A percentile compares a stretch with the other conserved stretches of the same genome.
These are phyloP conservation scores for Pelargonium cotyledonis DNA, from an alignment of 441 rosid species.

Conservation along the genomic window DNA sequence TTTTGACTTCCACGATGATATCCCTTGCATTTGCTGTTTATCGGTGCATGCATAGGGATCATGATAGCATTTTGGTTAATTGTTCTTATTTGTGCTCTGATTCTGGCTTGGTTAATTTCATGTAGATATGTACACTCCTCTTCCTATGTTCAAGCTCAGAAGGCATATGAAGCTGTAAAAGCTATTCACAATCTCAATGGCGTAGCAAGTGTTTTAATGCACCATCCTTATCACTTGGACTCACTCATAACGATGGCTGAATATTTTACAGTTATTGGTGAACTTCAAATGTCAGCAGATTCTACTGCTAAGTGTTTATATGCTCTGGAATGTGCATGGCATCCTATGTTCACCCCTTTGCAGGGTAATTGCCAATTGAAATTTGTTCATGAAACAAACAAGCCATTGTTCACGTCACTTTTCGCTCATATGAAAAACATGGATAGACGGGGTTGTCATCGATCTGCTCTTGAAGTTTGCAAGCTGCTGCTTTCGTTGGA, in stretches of 20 bases:
- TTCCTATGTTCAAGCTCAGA: constrained; percentile 65
- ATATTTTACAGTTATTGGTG: constrained; percentile 72
- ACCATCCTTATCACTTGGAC: constrained; percentile 77
- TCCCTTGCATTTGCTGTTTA: background rate
- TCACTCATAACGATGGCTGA: constrained; percentile 89
- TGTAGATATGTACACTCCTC: constrained; percentile 51
- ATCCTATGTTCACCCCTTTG: constrained; percentile 68
- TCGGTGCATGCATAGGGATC: background rate
- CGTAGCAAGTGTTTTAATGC: constrained; percentile 54
- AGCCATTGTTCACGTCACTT: constrained; percentile 59
- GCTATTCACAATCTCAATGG: constrained; percentile 78
- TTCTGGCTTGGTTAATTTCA: constrained; percentile 9
- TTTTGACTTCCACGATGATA: background rate
- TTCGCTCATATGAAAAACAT: constrained; percentile 82
- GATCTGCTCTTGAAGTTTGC: constrained; percentile 84
- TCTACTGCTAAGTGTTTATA: constrained; percentile 70
- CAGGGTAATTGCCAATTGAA: constrained; percentile 73
- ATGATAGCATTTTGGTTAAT: constrained; percentile 11
- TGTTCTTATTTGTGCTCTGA: constrained; percentile 17
- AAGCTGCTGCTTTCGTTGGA: constrained; percentile 74
- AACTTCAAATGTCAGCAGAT: constrained; percentile 82
- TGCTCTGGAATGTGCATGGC: constrained; percentile 89
- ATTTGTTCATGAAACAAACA: constrained; percentile 67
- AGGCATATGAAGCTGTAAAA: constrained; percentile 73
- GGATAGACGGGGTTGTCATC: constrained; percentile 90